Evolutionary conservation across 805 yeast genomes (phyloP), one percentile per base, ranked within the genome.

Genomic region (Candida sithepensis): DNA sequence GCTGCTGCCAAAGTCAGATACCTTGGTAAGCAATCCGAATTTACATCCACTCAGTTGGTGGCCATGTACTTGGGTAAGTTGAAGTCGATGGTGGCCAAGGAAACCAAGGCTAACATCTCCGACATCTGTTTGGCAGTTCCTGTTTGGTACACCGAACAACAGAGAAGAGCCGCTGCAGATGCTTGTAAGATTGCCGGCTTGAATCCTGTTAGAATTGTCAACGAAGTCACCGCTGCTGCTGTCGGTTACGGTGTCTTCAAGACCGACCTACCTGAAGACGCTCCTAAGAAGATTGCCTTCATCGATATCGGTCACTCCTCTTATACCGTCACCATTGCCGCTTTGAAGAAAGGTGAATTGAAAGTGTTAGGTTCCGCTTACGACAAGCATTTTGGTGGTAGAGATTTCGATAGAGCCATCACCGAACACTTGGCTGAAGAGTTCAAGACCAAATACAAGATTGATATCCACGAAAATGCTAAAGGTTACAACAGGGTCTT

Each of bases 201-300:
- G 66, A 94, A 94, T 83, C 98, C 99, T 51, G 97, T 94, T 51
- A 88, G 99, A 81, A 83, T 94, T 55, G 96, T 94, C 60, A 94
- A 94, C 71, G 99, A 94, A 70, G 85, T 88, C 57, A 91, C 98
- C 49, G 98, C 99, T 52, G 99, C 99, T 52, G 98, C 97, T 63
- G 96, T 94, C 56, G 95, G 97, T 61, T 95, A 94, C 76, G 99
- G 99, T 78, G 97, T 94, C 52, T 94, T 94, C 85, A 91, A 94
- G 81, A 80, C 87, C 57, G 97, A 92, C 66, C 79, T 94, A 63
- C 97, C 98, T 63, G 98, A 90, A 71, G 96, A 88, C 62, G 86
- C 85, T 70, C 85, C 91, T 65, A 84, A 86, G 75, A 85, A 80
- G 64, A 86, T 94, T 60, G 97, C 96, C 43, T 88, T 94, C 63